A percentile compares a stretch with the other conserved stretches of the same genome.
Conservation (phyloP, 2,329 filamentous ascomycete species). For the Rosellinia necatrix region DNA sequence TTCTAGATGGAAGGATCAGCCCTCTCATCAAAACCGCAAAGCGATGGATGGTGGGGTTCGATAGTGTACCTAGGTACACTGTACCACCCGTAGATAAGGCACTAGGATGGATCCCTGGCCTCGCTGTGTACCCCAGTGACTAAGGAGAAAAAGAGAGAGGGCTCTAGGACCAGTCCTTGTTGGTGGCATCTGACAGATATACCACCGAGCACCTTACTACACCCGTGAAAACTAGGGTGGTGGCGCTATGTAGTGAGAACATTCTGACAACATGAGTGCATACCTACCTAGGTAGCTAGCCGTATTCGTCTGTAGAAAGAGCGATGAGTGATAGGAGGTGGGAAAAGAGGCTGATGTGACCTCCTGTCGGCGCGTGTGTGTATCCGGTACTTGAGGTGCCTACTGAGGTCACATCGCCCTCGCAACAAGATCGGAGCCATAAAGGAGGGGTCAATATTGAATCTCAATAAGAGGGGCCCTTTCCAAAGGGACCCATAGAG, state of each 20-base stretch:
- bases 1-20: too few relatives aligned
- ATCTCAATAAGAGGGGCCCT: constrained; percentile 6
- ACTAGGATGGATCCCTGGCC: constrained; percentile 15
- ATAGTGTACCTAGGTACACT: not conserved
- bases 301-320: constrained; percentile 5
- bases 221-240: constrained; percentile 5
- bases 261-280: constrained; percentile 13
- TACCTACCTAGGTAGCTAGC: too few relatives aligned
- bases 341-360: not conserved
- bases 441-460: constrained; percentile 15
- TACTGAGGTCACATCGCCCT: not conserved
- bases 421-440: constrained; percentile 4
- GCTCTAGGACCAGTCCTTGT: constrained; percentile 8
- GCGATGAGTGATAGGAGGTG: not conserved
- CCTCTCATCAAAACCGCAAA: too few relatives aligned
- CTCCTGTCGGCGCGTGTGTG: not conserved
- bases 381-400: not conserved
- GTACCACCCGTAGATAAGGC: constrained; percentile 9
- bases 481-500: constrained; percentile 2
- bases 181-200: constrained; percentile 20
- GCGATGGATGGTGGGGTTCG: constrained; percentile 1
- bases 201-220: constrained; percentile 19
- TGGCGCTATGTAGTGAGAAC: constrained; percentile 20
- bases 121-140: not conserved
- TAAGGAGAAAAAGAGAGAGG: not conserved